These are phyloP conservation scores for Heterobasidion parviporum DNA, from an alignment of 1,284 basidiomycete genomes.

Conservation along the genomic window DNA sequence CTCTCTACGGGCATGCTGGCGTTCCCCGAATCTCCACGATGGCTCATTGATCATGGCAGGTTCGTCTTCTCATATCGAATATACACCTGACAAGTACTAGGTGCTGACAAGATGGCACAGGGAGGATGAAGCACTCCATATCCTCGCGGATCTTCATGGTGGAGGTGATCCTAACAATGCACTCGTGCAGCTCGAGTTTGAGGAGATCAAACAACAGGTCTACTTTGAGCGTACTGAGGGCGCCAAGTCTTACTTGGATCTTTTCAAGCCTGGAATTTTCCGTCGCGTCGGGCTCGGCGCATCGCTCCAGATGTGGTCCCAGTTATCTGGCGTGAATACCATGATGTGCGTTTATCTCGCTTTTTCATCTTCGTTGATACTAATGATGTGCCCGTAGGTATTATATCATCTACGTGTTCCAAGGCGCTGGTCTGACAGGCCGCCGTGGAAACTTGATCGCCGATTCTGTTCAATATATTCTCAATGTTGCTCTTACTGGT, in stretches of 20 bases:
- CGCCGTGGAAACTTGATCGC: conserved; percentile 65
- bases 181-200: conserved; percentile 70
- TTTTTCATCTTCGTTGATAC: not conserved
- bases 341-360: conserved; percentile 51
- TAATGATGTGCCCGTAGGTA: conserved; percentile 35
- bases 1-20: conserved; percentile 60
- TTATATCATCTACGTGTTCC: conserved; percentile 72
- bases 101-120: not conserved
- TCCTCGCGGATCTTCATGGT: conserved; percentile 77
- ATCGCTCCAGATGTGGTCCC: conserved; percentile 39
- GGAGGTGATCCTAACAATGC: conserved; percentile 54
- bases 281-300: conserved; percentile 35
- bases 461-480: conserved; percentile 70
- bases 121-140: conserved; percentile 21
- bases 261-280: conserved; percentile 41
- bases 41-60: conserved; percentile 56
- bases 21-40: conserved; percentile 64
- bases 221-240: conserved; percentile 62
- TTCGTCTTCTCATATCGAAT: conserved; percentile 13
- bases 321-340: conserved; percentile 38
- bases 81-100: not conserved
- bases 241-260: conserved; percentile 62
- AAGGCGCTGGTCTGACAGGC: conserved; percentile 68
- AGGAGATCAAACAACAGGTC: conserved; percentile 74
- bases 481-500: conserved; percentile 59